Percentiles rank a stretch among this genome's conserved stretches.
These are phyloP conservation scores for Antitrichia curtipendula DNA, from an alignment of 225 moss, liverwort and hornwort species.

Conservation along the genomic window DNA sequence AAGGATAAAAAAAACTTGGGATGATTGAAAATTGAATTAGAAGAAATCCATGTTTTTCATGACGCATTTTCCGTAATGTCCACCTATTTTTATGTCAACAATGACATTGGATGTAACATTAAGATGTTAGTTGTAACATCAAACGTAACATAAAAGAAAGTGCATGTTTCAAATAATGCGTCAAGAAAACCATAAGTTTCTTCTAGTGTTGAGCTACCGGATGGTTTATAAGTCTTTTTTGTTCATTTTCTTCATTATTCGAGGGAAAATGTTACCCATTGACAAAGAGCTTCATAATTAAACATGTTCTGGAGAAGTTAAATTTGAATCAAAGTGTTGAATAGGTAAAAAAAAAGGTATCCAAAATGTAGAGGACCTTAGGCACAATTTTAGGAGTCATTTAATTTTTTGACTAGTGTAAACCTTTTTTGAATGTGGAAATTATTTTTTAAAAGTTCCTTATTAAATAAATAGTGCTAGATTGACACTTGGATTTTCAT, in stretches of 20 bases:
- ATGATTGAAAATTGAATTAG: not conserved
- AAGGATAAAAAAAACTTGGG: not conserved
- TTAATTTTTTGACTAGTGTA: not conserved
- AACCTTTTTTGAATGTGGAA: not conserved
- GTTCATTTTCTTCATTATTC: not conserved
- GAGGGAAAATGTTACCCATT: not conserved
- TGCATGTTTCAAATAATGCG: too few relatives aligned
- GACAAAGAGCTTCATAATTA: not conserved
- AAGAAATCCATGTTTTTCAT: too few relatives aligned
- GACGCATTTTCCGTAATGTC: too few relatives aligned
- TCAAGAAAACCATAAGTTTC: too few relatives aligned
- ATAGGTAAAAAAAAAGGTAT: not conserved
- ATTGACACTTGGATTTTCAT: not conserved
- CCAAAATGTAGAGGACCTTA: not conserved
- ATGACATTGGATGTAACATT: too few relatives aligned
- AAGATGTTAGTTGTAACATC: too few relatives aligned
- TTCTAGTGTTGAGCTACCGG: accelerated
- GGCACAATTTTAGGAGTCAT: accelerated
- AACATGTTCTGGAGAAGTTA: not conserved
- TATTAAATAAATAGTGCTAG: accelerated
- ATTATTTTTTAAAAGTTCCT: too few relatives aligned
- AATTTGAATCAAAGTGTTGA: not conserved
- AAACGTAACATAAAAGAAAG: too few relatives aligned
- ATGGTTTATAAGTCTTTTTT: not conserved
- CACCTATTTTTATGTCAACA: too few relatives aligned